These are phyloP conservation scores for Cercospora nicotianae DNA, from an alignment of 2,329 filamentous ascomycete species.

Conservation along the genomic window DNA sequence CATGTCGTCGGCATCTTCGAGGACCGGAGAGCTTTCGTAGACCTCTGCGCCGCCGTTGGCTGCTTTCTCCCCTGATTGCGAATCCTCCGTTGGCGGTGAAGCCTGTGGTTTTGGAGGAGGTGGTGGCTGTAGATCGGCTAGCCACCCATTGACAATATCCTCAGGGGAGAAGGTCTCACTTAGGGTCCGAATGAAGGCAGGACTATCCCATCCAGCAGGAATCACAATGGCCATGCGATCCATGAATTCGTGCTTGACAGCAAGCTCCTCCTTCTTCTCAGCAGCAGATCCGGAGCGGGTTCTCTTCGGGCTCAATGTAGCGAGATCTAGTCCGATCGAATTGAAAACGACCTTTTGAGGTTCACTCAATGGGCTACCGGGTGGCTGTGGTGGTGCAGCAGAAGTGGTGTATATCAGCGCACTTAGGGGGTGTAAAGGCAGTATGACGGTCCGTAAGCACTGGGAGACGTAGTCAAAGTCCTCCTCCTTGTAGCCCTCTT, in stretches of 20 bases:
- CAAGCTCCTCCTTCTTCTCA: conserved; percentile 49
- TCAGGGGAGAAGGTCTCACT: conserved; percentile 92
- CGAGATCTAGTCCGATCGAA: conserved; percentile 59
- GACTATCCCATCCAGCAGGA: conserved; percentile 96
- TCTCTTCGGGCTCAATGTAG: conserved; percentile 37
- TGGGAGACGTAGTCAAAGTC: conserved; percentile 96
- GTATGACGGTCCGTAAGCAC: conserved; percentile 81
- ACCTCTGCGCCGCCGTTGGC: conserved; percentile 33
- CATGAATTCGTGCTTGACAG: conserved; percentile 62
- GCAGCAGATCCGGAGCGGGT: conserved; percentile 53
- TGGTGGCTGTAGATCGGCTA: conserved; percentile 50
- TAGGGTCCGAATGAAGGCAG: conserved; percentile 92
- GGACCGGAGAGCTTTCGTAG: conserved; percentile 32
- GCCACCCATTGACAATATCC: conserved; percentile 77
- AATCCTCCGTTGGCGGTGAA: conserved; percentile 35
- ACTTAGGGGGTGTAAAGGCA: conserved; percentile 66
- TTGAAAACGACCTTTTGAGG: conserved; percentile 80
- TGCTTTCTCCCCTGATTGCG: conserved; percentile 27
- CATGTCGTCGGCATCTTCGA: conserved; percentile 26
- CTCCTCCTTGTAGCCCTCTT: conserved; percentile 91
- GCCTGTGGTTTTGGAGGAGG: conserved; percentile 54
- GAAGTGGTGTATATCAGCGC: conserved; percentile 48
- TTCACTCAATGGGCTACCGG: conserved; percentile 36
- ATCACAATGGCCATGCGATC: conserved; percentile 85
- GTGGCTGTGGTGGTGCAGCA: conserved; percentile 37